Evolutionary conservation across 805 yeast genomes (phyloP), one percentile per base, ranked within the genome.

Genomic region (Kregervanrija fluxuum): DNA sequence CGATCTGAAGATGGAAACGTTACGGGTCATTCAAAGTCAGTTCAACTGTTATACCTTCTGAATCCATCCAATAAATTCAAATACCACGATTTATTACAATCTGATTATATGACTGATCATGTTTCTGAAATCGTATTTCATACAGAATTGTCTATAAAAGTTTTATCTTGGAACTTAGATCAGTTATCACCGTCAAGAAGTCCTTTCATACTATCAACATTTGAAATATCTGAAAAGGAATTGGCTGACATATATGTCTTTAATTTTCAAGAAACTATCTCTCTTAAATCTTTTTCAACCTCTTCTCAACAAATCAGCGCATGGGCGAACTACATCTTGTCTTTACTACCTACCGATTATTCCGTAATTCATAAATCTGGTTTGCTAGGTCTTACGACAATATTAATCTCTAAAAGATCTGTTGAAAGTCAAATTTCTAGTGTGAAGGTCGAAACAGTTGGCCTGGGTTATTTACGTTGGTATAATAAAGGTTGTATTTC

Each of bases 401-500:
- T 77, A 8, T 54, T 77, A 11, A 54, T 76, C n/a, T 65, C 69
- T 2, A 47, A 37, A 9, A 32, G 38, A 3, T 15, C 15, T 8
- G 40, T 73, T 2, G 55, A 52, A 5, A 49, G 57, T 2, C 73
- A 75, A 48, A 60, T 78, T n/a, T 59, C 69, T 2, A 51, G 62
- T 14, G 44, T 76, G 5, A 57, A 59, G 14, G 63, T 66, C 4
- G 60, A 66, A 3, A 67, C 79, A 0, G 64, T 79, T 6, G 82
- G 84, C 0, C 71, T 83, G 0, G 84, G 84, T 0, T 68, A 77
- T 35, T 54, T 79, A 41, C 71, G 77, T 17, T 79, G 81, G 76
- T 83, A 82, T 13, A 79, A 79, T 59, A 79, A 79, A 53, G 85
- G 85, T 2, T 79, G 81, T 4, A 74, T 76, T 11, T 59, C 70